These are phyloP conservation scores for Saturnispora saitoi DNA, from an alignment of 805 yeast genomes.

Conservation along the genomic window DNA sequence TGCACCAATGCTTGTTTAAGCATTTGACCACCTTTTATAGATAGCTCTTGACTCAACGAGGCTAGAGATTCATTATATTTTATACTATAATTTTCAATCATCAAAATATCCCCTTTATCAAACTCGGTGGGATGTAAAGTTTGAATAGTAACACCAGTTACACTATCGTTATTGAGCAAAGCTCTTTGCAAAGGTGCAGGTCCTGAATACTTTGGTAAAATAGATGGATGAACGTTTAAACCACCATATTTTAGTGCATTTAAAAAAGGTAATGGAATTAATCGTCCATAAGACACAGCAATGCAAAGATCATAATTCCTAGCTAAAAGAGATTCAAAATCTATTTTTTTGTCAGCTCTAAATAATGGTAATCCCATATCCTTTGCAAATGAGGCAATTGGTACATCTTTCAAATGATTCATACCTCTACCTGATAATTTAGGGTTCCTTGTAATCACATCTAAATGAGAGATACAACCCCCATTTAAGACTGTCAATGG, in stretches of 20 bases:
- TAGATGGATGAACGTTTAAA: slow-evolving; percentile 85
- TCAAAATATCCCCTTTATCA: slow-evolving; percentile 66
- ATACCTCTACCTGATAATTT: slow-evolving; percentile 57
- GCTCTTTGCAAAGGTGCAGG: slow-evolving; percentile 86
- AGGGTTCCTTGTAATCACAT: slow-evolving; percentile 55
- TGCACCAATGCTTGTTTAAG: slow-evolving; percentile 37
- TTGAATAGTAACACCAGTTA: slow-evolving; percentile 83
- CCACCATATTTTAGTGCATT: slow-evolving; percentile 50
- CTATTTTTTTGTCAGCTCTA: slow-evolving; percentile 44
- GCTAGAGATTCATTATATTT: slow-evolving; percentile 34
- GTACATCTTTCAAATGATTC: slow-evolving; percentile 40
- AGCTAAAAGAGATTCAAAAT: slow-evolving; percentile 24
- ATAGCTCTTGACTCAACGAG: slow-evolving; percentile 43
- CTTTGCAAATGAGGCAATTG: slow-evolving; percentile 38
- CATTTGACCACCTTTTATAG: slow-evolving; percentile 52
- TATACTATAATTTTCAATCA: slow-evolving; percentile 43
- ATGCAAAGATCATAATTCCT: slow-evolving; percentile 52
- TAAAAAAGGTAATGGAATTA: slow-evolving; percentile 63
- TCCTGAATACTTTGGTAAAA: slow-evolving; percentile 76
- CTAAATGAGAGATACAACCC: slow-evolving; percentile 28
- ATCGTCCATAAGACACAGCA: slow-evolving; percentile 86
- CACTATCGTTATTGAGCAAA: slow-evolving; percentile 48
- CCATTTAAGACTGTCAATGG: slow-evolving; percentile 12
- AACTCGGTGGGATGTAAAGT: slow-evolving; percentile 82
- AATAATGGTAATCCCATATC: slow-evolving; percentile 29